These are phyloP conservation scores for Pseudocercospora pini-densiflorae DNA, from an alignment of 2,329 filamentous ascomycete genomes.

Conservation along the genomic window DNA sequence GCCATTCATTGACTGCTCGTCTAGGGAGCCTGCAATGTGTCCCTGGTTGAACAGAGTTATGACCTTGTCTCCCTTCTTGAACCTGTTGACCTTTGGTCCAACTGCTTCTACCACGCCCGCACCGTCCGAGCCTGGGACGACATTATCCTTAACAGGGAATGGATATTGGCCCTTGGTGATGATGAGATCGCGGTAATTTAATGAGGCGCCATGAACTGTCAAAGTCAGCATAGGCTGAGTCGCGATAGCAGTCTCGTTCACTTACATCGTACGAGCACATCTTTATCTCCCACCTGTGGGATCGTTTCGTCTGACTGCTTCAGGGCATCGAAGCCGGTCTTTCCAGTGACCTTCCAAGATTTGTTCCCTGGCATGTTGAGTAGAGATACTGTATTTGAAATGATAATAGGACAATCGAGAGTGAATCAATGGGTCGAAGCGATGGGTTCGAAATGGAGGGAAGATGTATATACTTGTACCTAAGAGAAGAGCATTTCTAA, in stretches of 20 bases:
- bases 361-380: slow-evolving; percentile 26
- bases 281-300: slow-evolving; percentile 67
- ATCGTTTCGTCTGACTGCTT: slow-evolving; percentile 59
- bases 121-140: slow-evolving; percentile 57
- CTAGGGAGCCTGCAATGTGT: slow-evolving; percentile 57
- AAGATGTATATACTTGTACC: not conserved
- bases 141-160: slow-evolving; percentile 46
- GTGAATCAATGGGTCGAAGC: not conserved
- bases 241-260: not conserved
- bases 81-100: slow-evolving; percentile 60
- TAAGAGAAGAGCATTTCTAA: slow-evolving; percentile 15
- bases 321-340: slow-evolving; percentile 65
- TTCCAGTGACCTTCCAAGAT: slow-evolving; percentile 60
- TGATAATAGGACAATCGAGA: no score
- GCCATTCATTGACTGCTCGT: slow-evolving; percentile 46
- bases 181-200: slow-evolving; percentile 57
- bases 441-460: not conserved
- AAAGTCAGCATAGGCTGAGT: slow-evolving; percentile 10
- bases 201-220: slow-evolving; percentile 52
- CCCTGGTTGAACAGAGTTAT: slow-evolving; percentile 66
- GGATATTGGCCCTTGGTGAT: slow-evolving; percentile 54
- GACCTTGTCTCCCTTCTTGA: slow-evolving; percentile 64
- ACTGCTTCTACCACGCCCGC: slow-evolving; percentile 58
- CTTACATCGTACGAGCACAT: slow-evolving; percentile 70
- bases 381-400: not conserved